Evolutionary conservation across 305 asterid species (phyloP).

Genomic region (Nicotiana rustica): DNA sequence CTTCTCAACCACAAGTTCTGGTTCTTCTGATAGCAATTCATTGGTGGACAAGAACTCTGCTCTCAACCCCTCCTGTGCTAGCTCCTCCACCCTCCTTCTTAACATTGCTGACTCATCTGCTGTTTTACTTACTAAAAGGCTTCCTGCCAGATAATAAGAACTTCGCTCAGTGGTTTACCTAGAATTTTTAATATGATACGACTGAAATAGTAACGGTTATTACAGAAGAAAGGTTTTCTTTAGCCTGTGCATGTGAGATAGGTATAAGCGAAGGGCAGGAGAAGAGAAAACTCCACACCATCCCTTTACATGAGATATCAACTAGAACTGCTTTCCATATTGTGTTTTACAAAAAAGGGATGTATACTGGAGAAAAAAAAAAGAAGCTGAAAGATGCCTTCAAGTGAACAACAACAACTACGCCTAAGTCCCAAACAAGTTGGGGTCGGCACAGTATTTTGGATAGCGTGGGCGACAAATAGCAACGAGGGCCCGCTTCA

Average conservation of each 20-base stretch:
- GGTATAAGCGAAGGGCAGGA: constrained; percentile 14
- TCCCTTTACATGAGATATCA: background rate
- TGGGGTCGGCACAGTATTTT: no score
- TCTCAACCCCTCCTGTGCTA: constrained; percentile 66
- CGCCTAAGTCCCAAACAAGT: no score
- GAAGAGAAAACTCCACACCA: background rate
- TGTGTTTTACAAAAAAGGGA: background rate
- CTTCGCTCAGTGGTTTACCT: constrained; percentile 22
- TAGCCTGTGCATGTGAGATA: constrained; percentile 3
- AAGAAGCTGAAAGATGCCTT: background rate
- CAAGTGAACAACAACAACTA: background rate
- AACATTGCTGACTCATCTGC: constrained; percentile 62
- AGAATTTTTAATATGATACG: constrained; percentile 8
- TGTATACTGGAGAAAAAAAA: background rate
- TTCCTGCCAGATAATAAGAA: constrained; percentile 55
- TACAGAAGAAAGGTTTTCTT: constrained; percentile 10
- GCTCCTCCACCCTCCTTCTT: constrained; percentile 60
- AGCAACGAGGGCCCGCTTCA: no score
- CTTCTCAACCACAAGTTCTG: constrained; percentile 71
- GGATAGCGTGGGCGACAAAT: no score
- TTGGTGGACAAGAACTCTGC: constrained; percentile 67
- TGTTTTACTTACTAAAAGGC: constrained; percentile 84
- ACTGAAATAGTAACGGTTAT: background rate
- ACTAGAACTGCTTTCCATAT: background rate
- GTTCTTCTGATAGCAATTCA: constrained; percentile 73